phyloP scores from a whole-genome alignment of 352 stramenopile genomes.

The Phytophthora hibernalis region DNA sequence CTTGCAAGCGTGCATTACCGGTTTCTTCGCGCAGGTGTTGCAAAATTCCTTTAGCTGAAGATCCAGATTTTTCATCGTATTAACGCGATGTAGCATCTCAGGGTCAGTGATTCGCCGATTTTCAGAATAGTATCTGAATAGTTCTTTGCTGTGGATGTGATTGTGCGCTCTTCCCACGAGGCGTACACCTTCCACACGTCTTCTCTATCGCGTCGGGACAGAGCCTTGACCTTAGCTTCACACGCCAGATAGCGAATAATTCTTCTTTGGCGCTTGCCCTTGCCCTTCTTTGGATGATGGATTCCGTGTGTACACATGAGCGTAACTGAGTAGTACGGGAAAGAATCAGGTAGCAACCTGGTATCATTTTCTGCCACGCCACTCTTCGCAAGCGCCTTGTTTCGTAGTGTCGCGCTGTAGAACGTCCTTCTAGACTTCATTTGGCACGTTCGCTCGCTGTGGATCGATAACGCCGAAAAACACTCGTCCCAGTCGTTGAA shows the following conservation, averaged over 20 bases:
- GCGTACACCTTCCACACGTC: conserved; percentile 2
- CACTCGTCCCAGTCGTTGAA: no score
- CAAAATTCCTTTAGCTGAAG: conserved; percentile 13
- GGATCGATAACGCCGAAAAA: no score
- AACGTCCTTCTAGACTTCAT: not conserved
- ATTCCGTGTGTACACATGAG: conserved; percentile 12
- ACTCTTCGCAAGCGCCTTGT: not conserved
- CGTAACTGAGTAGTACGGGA: conserved; percentile 19
- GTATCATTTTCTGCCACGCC: not conserved
- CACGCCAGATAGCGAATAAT: conserved; percentile 7
- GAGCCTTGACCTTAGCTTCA: conserved; percentile 8
- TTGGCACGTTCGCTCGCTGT: no score
- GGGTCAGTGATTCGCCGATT: conserved; percentile 16
- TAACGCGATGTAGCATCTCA: not conserved
- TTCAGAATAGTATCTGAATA: conserved; percentile 1
- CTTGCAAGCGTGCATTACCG: not conserved
- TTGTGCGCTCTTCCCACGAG: conserved; percentile 1
- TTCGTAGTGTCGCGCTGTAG: not conserved
- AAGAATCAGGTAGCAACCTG: not conserved
- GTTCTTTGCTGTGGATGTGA: not conserved
- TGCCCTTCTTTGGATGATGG: conserved; percentile 11
- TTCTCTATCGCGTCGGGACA: not conserved
- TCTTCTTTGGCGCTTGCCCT: conserved; percentile 1
- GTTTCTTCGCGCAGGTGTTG: conserved; percentile 12
- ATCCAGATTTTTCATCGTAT: conserved; percentile 4